A percentile compares a stretch with the other conserved stretches of the same genome.
Conservation (phyloP, 768 basidiomycete species). For the Tricholomella constricta region DNA sequence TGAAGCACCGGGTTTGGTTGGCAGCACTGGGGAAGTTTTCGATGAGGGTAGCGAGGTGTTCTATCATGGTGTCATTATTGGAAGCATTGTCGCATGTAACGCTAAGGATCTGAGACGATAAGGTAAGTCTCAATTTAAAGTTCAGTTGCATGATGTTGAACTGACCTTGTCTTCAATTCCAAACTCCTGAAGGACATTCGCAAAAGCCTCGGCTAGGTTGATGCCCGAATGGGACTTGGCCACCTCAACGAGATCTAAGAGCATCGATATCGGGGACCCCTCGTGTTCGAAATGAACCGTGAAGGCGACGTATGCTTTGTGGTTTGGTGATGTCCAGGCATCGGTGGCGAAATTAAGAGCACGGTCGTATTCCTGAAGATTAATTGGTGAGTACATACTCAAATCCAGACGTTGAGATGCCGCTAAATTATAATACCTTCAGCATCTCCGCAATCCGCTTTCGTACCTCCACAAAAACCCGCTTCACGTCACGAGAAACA, state of each 20-base stretch:
- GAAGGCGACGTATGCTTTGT: slow-evolving; percentile 27
- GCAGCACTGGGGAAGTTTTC: slow-evolving; percentile 19
- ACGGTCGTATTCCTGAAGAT: slow-evolving; percentile 28
- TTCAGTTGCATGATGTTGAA: not conserved
- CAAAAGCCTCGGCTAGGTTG: slow-evolving; percentile 36
- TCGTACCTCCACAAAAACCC: slow-evolving; percentile 23
- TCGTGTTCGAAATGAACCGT: slow-evolving; percentile 32
- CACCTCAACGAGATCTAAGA: slow-evolving; percentile 43
- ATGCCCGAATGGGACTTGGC: slow-evolving; percentile 34
- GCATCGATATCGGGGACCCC: slow-evolving; percentile 18
- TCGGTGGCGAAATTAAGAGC: slow-evolving; percentile 34
- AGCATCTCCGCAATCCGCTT: slow-evolving; percentile 29
- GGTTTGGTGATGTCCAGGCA: slow-evolving; percentile 38
- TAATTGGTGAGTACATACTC: not conserved
- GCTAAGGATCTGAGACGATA: slow-evolving; percentile 24
- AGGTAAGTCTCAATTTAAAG: not conserved
- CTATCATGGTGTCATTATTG: slow-evolving; percentile 36
- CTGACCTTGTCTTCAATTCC: slow-evolving; percentile 11
- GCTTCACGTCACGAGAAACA: slow-evolving; percentile 28
- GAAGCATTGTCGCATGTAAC: slow-evolving; percentile 39
- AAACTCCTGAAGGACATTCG: slow-evolving; percentile 34
- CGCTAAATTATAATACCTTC: slow-evolving; percentile 11
- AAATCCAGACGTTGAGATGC: not conserved
- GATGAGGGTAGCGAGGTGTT: slow-evolving; percentile 22
- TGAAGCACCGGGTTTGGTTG: slow-evolving; percentile 35